Conservation (phyloP, 768 basidiomycete species). For the Tylopilus subfusipes region DNA sequence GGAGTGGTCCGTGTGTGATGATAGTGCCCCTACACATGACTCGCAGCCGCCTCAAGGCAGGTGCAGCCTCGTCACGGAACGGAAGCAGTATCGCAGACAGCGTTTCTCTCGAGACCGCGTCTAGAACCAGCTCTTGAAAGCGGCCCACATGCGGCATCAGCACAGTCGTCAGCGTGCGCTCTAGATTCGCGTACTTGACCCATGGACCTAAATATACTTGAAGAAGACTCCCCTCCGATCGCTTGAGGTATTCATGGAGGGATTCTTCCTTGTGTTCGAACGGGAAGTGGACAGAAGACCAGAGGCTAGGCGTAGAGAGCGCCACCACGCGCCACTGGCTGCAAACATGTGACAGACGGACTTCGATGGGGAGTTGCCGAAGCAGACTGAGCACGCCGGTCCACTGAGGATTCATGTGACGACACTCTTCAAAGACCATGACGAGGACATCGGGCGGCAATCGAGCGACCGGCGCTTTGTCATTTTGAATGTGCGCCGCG, state of each 20-base stretch:
- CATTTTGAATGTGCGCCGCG: slow-evolving; percentile 32
- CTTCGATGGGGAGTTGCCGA: slow-evolving; percentile 32
- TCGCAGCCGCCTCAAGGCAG: slow-evolving; percentile 24
- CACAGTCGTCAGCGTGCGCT: slow-evolving; percentile 22
- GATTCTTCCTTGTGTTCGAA: slow-evolving; percentile 30
- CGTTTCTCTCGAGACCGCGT: slow-evolving; percentile 30
- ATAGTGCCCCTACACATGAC: slow-evolving; percentile 33
- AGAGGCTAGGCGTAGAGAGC: slow-evolving; percentile 32
- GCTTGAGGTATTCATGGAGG: slow-evolving; percentile 31
- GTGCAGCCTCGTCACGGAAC: slow-evolving; percentile 27
- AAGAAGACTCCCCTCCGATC: slow-evolving; percentile 30
- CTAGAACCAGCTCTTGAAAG: slow-evolving; percentile 30
- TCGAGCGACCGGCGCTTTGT: slow-evolving; percentile 28
- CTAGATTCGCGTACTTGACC: slow-evolving; percentile 30
- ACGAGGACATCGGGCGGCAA: slow-evolving; percentile 31
- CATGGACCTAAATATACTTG: slow-evolving; percentile 33
- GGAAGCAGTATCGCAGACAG: slow-evolving; percentile 20
- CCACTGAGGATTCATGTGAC: slow-evolving; percentile 32
- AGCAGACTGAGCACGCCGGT: slow-evolving; percentile 31
- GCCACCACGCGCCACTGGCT: slow-evolving; percentile 35
- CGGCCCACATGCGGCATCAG: slow-evolving; percentile 29
- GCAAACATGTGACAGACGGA: slow-evolving; percentile 34
- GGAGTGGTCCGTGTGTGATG: slow-evolving; percentile 25
- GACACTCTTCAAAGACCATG: slow-evolving; percentile 31
- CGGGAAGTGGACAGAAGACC: slow-evolving; percentile 33